These are phyloP conservation scores for Salix exigua DNA, from an alignment of 345 rosid genomes.

Conservation along the genomic window DNA sequence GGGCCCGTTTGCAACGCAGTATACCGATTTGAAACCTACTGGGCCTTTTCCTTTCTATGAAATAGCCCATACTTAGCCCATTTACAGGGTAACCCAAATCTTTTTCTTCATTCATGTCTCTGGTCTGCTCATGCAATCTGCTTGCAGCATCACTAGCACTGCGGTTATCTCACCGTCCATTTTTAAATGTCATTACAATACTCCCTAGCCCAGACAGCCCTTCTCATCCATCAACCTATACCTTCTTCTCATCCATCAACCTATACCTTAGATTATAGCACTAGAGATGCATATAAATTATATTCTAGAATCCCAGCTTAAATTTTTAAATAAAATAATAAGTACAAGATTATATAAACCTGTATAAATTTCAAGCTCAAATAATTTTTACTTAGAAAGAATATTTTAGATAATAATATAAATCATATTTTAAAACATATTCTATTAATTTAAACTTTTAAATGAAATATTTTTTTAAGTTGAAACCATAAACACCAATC, in stretches of 20 bases:
- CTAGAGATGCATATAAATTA: neutral
- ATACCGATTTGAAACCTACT: neutral
- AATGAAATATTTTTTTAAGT: no score
- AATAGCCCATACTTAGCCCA: neutral
- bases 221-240: neutral
- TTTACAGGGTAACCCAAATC: neutral
- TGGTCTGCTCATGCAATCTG: neutral
- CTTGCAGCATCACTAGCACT: neutral
- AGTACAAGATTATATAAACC: accelerated
- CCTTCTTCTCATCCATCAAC: neutral
- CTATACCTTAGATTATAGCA: neutral
- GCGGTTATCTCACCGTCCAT: neutral
- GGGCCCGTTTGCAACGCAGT: neutral
- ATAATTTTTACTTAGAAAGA: accelerated
- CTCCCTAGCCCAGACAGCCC: neutral
- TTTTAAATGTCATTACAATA: neutral
- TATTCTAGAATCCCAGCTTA: no score
- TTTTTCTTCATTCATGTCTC: neutral
- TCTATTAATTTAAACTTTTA: accelerated
- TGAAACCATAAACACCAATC: neutral
- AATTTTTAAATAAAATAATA: no score
- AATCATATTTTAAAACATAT: accelerated
- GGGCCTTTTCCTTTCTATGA: neutral
- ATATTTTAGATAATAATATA: no score
- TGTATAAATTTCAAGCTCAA: no score